Evolutionary conservation across 768 basidiomycete species (phyloP).

Genomic region (Cystobasidium onofrii): DNA sequence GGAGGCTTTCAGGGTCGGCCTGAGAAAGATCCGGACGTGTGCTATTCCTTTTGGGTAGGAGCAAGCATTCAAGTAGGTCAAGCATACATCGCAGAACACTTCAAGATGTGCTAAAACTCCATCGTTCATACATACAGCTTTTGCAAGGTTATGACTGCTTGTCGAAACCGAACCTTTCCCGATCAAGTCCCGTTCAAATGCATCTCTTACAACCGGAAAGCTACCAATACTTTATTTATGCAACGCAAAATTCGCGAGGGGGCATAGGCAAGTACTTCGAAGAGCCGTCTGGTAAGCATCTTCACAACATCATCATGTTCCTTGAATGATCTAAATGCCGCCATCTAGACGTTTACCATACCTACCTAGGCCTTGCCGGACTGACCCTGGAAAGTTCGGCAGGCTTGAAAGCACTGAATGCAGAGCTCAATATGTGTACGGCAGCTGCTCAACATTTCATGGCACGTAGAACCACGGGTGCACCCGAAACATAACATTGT

Average conservation of each 20-base stretch:
- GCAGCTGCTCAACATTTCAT: too few relatives aligned
- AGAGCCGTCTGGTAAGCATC: constrained; percentile 61
- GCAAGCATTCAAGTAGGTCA: constrained; percentile 67
- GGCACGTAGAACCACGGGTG: too few relatives aligned
- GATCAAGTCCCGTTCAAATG: too few relatives aligned
- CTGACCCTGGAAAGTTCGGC: constrained; percentile 59
- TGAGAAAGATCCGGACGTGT: constrained; percentile 78
- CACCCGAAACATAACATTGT: too few relatives aligned
- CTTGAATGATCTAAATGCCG: too few relatives aligned
- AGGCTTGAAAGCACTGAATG: constrained; percentile 58
- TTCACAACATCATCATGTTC: too few relatives aligned
- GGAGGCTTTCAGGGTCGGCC: constrained; percentile 77
- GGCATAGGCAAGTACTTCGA: constrained; percentile 78
- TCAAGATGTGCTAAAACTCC: background rate
- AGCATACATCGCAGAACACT: constrained; percentile 22
- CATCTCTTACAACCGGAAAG: too few relatives aligned
- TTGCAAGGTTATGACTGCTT: too few relatives aligned
- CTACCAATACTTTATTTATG: constrained; percentile 47
- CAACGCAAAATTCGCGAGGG: constrained; percentile 72
- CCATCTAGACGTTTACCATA: constrained; percentile 95
- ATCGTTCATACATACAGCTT: background rate
- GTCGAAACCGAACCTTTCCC: too few relatives aligned
- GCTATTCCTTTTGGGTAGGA: constrained; percentile 94
- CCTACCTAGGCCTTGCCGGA: constrained; percentile 79
- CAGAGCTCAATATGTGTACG: constrained; percentile 61